Conservation (phyloP, 495 filamentous ascomycete species). For the Hypoxylon cercidicola region DNA sequence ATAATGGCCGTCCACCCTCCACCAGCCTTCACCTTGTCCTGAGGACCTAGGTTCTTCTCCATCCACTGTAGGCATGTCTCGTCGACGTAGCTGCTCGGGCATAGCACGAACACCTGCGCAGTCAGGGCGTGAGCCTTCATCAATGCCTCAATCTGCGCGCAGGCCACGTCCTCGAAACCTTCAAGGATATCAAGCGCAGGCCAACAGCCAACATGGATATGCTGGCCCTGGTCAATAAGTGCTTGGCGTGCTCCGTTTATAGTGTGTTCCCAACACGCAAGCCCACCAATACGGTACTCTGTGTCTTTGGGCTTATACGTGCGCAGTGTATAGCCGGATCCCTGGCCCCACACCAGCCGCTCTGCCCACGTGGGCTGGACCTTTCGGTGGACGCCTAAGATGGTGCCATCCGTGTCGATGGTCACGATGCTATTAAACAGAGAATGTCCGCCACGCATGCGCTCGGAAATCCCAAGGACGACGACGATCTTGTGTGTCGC, state of each 20-base stretch:
- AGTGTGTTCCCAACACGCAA: conserved; percentile 63
- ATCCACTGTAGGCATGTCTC: conserved; percentile 54
- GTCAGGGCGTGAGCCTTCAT: conserved; percentile 58
- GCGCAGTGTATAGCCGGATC: conserved; percentile 51
- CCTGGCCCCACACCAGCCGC: conserved; percentile 57
- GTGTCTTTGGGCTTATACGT: conserved; percentile 33
- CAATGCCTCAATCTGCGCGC: conserved; percentile 55
- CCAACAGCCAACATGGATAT: conserved; percentile 55
- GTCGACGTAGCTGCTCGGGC: conserved; percentile 54
- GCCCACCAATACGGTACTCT: conserved; percentile 54
- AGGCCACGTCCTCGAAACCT: conserved; percentile 48
- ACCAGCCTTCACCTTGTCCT: conserved; percentile 51
- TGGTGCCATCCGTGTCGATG: conserved; percentile 50
- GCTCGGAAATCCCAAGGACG: conserved; percentile 52
- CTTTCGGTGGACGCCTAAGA: conserved; percentile 60
- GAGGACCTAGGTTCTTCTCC: conserved; percentile 52
- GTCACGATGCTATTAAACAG: conserved; percentile 58
- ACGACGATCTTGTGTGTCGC: conserved; percentile 43
- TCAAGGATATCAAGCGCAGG: conserved; percentile 53
- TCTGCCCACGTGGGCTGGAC: conserved; percentile 62
- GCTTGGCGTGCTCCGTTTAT: conserved; percentile 57
- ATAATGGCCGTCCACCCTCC: conserved; percentile 54
- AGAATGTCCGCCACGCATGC: conserved; percentile 49
- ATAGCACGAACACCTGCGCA: conserved; percentile 54
- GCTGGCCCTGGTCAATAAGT: conserved; percentile 51